Evolutionary conservation across 139 green algal species (phyloP).

Genomic region (Chlamydomonas sp.): DNA sequence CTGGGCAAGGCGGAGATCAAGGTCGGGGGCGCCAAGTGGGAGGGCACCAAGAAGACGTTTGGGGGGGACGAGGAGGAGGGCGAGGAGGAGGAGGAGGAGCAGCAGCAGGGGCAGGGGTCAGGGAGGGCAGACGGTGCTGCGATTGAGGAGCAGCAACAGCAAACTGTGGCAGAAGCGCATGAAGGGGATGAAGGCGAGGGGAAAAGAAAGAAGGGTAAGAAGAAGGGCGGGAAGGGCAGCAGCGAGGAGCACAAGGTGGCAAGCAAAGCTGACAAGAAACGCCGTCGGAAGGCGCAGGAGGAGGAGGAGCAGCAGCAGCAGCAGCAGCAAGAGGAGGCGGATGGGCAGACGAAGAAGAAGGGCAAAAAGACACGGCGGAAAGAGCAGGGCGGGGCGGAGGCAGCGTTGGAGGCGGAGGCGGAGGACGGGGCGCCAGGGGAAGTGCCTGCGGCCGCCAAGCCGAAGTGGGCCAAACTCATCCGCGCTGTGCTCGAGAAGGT

Average conservation of each 20-base stretch:
- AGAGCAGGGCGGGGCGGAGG: background rate
- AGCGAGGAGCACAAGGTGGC: background rate
- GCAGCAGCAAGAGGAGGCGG: conserved; percentile 27
- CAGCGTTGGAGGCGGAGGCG: background rate
- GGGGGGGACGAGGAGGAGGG: conserved; percentile 59
- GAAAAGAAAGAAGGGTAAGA: background rate
- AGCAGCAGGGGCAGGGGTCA: background rate
- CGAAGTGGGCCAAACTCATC: conserved; percentile 29
- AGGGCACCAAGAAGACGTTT: conserved; percentile 78
- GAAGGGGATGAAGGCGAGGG: conserved; percentile 5
- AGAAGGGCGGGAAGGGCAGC: background rate
- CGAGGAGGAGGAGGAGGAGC: conserved; percentile 1
- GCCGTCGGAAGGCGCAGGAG: background rate
- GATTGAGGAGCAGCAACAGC: background rate
- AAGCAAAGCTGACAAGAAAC: background rate
- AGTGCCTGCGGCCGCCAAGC: background rate
- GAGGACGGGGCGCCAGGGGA: background rate
- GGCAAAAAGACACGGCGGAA: background rate
- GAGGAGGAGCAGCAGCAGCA: background rate
- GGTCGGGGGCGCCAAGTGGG: conserved; percentile 76
- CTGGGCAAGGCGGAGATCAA: conserved; percentile 62
- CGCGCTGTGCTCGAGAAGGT: conserved; percentile 11
- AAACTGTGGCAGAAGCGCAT: background rate
- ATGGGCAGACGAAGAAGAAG: conserved; percentile 5
- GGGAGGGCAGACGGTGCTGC: background rate